phyloP scores from a whole-genome alignment of 192 early-diverging fungal species.

The Podila minutissima region DNA sequence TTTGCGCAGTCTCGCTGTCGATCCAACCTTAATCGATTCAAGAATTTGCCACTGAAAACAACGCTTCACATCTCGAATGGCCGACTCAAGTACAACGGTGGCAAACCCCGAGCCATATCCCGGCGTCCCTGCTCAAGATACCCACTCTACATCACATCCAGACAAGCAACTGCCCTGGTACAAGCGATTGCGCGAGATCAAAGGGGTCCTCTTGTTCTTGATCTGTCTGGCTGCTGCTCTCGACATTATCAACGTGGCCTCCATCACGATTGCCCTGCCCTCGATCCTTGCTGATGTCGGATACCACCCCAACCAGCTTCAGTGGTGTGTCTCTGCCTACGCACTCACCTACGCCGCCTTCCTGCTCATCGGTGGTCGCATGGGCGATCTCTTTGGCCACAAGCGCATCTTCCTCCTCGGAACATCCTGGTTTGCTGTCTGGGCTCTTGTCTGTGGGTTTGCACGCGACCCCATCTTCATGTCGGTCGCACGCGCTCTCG shows the following conservation, averaged over 20 bases:
- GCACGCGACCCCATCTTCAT: conserved; percentile 50
- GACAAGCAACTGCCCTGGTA: conserved; percentile 16
- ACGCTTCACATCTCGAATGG: not conserved
- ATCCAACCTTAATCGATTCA: too few species aligned
- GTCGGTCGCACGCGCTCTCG: conserved; percentile 42
- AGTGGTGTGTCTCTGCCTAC: conserved; percentile 31
- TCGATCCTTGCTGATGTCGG: conserved; percentile 36
- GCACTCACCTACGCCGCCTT: conserved; percentile 52
- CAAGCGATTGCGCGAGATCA: conserved; percentile 10
- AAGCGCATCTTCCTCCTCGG: conserved; percentile 36
- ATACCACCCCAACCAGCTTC: conserved; percentile 27
- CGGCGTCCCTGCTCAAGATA: not conserved
- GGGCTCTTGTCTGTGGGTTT: conserved; percentile 46
- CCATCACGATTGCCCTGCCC: conserved; percentile 38
- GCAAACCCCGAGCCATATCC: not conserved
- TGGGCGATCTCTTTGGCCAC: conserved; percentile 55
- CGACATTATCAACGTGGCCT: conserved; percentile 38
- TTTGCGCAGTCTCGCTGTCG: too few species aligned
- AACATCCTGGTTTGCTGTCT: conserved; percentile 36
- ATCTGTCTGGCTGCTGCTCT: conserved; percentile 28
- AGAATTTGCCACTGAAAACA: too few species aligned
- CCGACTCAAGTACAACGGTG: conserved; percentile 31
- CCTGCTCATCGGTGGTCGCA: conserved; percentile 43
- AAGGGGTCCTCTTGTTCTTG: conserved; percentile 21
- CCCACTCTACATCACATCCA: conserved; percentile 25